Evolutionary conservation across 148 eudicot species (phyloP).

Genomic region (Bassia scoparia): DNA sequence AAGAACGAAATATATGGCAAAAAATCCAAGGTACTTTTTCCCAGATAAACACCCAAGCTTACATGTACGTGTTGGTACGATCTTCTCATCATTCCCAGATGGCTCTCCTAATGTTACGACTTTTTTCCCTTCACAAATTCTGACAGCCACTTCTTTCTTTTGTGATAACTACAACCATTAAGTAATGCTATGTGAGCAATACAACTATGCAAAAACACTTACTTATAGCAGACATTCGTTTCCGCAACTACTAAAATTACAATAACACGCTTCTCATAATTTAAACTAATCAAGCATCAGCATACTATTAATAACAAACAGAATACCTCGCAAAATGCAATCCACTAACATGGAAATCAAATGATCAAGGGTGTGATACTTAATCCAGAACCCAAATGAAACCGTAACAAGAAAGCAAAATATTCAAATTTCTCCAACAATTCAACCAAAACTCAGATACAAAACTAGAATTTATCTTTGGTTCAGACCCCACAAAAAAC

Average conservation of each 20-base stretch:
- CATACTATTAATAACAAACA: not conserved
- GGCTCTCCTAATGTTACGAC: conserved; percentile 52
- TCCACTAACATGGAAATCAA: no score
- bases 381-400: no score
- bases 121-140: conserved; percentile 32
- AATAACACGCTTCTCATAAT: not conserved
- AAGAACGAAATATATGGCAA: not conserved
- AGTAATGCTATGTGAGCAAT: conserved; percentile 13
- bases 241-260: not conserved
- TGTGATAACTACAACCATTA: conserved; percentile 51
- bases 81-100: conserved; percentile 45
- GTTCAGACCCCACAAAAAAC: no score
- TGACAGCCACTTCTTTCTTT: conserved; percentile 44
- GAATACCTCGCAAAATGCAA: not conserved
- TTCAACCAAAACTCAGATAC: no score
- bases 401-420: no score
- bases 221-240: not conserved
- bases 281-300: not conserved
- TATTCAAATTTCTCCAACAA: no score
- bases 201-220: not conserved
- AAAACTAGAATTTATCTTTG: no score
- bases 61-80: conserved; percentile 41
- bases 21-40: no score
- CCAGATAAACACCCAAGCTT: not conserved
- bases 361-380: no score